Evolutionary conservation across 2,329 filamentous ascomycete species (phyloP).

Genomic region (Pyrenophora tritici-repentis): DNA sequence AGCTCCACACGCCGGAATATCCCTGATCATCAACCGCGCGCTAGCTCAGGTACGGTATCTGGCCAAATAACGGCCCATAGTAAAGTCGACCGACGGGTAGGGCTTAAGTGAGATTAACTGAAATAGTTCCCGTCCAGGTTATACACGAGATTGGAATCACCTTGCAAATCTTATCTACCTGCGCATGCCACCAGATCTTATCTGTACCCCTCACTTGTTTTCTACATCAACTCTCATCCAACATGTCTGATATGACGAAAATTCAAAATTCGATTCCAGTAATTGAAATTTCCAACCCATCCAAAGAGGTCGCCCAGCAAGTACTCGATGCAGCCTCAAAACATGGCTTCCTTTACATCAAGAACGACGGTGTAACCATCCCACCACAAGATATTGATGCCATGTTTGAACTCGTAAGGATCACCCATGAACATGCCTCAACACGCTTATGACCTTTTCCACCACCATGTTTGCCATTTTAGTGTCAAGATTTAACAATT

Average conservation of each 20-base stretch:
- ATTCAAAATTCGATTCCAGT: constrained; percentile 65
- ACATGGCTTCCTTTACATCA: constrained; percentile 89
- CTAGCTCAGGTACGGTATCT: constrained; percentile 21
- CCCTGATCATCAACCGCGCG: constrained; percentile 14
- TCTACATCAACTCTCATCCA: neutral
- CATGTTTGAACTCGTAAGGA: constrained; percentile 73
- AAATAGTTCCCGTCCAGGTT: neutral
- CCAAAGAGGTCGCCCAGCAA: constrained; percentile 64
- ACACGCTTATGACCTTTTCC: neutral
- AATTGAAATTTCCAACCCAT: constrained; percentile 74
- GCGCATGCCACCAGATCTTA: neutral
- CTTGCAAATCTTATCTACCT: neutral
- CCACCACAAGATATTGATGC: constrained; percentile 66
- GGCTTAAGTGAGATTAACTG: neutral
- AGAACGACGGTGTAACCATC: constrained; percentile 73
- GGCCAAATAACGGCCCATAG: neutral
- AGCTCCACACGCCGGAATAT: constrained; percentile 14
- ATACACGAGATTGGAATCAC: too few species aligned
- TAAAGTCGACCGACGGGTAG: neutral
- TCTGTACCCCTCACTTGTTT: constrained; percentile 8
- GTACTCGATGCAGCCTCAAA: constrained; percentile 79
- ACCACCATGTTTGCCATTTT: neutral
- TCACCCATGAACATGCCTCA: neutral
- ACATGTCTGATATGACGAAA: constrained; percentile 21
- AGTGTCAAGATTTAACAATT: neutral